Conservation (phyloP, 2,329 filamentous ascomycete species). For the Clonostachys solani region DNA sequence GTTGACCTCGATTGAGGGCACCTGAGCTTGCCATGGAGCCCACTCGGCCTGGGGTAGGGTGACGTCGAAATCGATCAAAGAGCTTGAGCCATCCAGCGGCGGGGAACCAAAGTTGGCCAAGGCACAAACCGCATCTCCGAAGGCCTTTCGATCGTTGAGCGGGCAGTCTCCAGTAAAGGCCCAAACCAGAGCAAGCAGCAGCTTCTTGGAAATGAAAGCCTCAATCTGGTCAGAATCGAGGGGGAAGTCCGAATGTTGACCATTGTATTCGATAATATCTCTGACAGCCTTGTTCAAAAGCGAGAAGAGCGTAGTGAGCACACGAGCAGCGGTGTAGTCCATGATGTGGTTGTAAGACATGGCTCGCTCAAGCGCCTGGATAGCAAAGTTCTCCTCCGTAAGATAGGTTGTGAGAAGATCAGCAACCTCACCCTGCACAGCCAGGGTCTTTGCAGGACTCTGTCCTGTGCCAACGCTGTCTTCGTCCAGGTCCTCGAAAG, state of each 20-base stretch:
- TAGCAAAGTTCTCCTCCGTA: slow-evolving; percentile 74
- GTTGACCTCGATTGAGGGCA: slow-evolving; percentile 93
- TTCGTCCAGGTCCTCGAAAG: slow-evolving; percentile 95
- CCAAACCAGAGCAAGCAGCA: slow-evolving; percentile 91
- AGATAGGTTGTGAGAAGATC: slow-evolving; percentile 74
- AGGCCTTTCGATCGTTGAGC: slow-evolving; percentile 78
- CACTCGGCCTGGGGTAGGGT: slow-evolving; percentile 83
- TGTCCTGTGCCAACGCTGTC: slow-evolving; percentile 76
- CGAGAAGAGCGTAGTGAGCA: slow-evolving; percentile 90
- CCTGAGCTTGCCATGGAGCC: slow-evolving; percentile 90
- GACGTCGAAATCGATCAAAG: slow-evolving; percentile 94
- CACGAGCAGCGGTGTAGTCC: slow-evolving; percentile 91
- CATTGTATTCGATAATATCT: slow-evolving; percentile 92
- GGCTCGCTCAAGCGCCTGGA: slow-evolving; percentile 72
- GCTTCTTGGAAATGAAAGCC: slow-evolving; percentile 86
- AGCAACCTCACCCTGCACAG: slow-evolving; percentile 74
- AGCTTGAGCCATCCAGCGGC: slow-evolving; percentile 69
- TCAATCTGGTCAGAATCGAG: slow-evolving; percentile 88
- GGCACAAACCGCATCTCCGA: slow-evolving; percentile 79
- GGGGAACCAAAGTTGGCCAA: slow-evolving; percentile 86
- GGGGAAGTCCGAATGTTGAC: slow-evolving; percentile 90
- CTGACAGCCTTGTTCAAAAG: slow-evolving; percentile 91
- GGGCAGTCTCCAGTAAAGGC: slow-evolving; percentile 94
- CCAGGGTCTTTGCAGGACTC: slow-evolving; percentile 72
- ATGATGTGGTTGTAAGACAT: slow-evolving; percentile 90